phyloP scores from a whole-genome alignment of 2,329 filamentous ascomycete genomes.

The Corynespora cassiicola region DNA sequence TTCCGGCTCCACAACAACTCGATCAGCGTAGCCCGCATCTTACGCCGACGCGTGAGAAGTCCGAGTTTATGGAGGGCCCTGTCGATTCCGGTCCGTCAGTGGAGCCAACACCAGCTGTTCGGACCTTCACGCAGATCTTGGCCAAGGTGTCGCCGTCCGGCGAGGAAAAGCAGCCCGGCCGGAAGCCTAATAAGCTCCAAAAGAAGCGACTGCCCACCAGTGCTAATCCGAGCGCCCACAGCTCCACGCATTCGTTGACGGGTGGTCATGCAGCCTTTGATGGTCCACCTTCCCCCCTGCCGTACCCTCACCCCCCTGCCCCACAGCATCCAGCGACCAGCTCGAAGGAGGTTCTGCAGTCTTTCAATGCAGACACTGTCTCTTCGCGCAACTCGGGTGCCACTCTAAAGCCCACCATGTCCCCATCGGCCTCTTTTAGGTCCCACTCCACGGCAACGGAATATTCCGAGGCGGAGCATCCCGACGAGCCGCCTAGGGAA shows the following conservation, averaged over 20 bases:
- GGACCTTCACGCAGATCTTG: constrained; percentile 47
- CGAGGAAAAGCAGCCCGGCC: constrained; percentile 62
- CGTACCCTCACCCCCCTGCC: constrained; percentile 32
- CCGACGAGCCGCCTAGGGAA: constrained; percentile 63
- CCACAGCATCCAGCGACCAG: no score
- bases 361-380: constrained; percentile 41
- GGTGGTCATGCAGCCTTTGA: constrained; percentile 34
- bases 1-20: constrained; percentile 20
- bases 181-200: constrained; percentile 86
- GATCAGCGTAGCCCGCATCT: constrained; percentile 27
- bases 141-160: constrained; percentile 67
- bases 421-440: constrained; percentile 77
- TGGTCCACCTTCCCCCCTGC: constrained; percentile 37
- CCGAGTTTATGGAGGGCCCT: constrained; percentile 40
- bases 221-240: constrained; percentile 85
- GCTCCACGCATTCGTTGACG: constrained; percentile 80
- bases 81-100: constrained; percentile 30
- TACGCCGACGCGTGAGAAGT: constrained; percentile 38
- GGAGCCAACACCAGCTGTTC: constrained; percentile 34
- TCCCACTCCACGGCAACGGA: constrained; percentile 76
- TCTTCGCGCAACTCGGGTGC: constrained; percentile 54
- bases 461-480: constrained; percentile 78
- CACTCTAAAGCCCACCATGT: constrained; percentile 70
- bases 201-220: constrained; percentile 81
- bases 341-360: constrained; percentile 32